Evolutionary conservation across 306 rosid genomes (phyloP), one percentile per base, ranked within the genome.

Genomic region (Quercus engelmannii): DNA sequence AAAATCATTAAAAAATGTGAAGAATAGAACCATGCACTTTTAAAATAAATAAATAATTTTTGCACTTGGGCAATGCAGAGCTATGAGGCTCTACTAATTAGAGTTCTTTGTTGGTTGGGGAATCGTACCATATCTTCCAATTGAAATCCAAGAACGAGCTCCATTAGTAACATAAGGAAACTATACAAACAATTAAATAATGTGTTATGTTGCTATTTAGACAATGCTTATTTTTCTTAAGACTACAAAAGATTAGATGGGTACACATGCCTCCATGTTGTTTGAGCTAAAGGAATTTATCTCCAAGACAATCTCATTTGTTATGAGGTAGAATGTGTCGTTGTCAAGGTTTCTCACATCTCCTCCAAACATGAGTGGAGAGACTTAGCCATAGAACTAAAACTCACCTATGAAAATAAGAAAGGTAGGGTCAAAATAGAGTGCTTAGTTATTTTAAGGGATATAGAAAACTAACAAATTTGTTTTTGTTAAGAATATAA

Each of bases 191-290:
- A 84, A 61, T 57, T 72, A 69, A 65, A 73, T 15, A 31, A 28
- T 35, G 1, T 35, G 41, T 35, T 35, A 35, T 35, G 41, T 6
- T 35, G 9, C 41, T 35, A 35, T 35, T 33, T 23, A 70, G 74
- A 69, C 15, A 65, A 56, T 33, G 20, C 67, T 68, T 23, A 78
- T 35, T 35, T 35, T 35, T 35, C 9, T 35, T 35, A 6, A 6
- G 19, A 65, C 26, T 55, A 65, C 3, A n/a, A 78, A 72, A 58
- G 41, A 35, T 6, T 55, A 62, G 67, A 78, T 55, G 78, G 80
- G 65, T 82, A 6, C 72, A 87, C 95, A 56, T 83, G 84, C 99
- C 96, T 95, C 98, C 91, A 25, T 84, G 83, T 95, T 95, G 59
- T 33, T 33, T 33, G 38, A 33, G 38, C 38, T 33, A 33, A 35